Conservation (phyloP, 768 basidiomycete species). For the Leucogyrophana mollusca region DNA sequence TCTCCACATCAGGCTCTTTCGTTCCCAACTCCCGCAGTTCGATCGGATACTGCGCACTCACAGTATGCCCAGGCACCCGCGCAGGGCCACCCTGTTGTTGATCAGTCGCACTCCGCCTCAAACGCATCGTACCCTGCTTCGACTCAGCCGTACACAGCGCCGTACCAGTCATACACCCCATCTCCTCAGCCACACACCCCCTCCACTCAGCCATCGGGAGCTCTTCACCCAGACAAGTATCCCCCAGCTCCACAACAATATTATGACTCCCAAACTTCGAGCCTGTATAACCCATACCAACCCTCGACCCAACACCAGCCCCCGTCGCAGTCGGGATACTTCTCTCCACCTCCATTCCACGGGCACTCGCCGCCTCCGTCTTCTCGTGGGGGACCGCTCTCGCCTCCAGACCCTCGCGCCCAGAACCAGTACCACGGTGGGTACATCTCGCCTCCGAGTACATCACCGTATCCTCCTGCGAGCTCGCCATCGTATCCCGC, state of each 20-base stretch:
- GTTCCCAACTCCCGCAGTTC: no score
- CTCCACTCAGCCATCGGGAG: background rate
- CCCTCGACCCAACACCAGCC: conserved; percentile 10
- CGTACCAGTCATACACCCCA: conserved; percentile 2
- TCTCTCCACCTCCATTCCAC: background rate
- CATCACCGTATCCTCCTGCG: conserved; percentile 12
- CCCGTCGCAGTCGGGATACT: background rate
- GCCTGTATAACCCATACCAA: background rate
- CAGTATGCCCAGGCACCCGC: conserved; percentile 9
- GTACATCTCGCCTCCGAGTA: conserved; percentile 17
- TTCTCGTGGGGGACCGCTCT: conserved; percentile 20
- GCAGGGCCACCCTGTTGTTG: conserved; percentile 1
- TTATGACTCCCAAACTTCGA: background rate
- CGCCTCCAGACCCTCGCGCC: conserved; percentile 25
- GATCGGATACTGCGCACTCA: conserved; percentile 1
- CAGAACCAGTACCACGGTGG: no score
- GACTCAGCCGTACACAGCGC: conserved; percentile 5
- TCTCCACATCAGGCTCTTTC: no score
- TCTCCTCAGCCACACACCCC: conserved; percentile 3
- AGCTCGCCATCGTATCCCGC: conserved; percentile 4
- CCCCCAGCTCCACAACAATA: conserved; percentile 2
- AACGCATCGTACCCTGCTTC: conserved; percentile 9
- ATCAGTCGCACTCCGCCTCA: conserved; percentile 2
- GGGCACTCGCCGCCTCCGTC: conserved; percentile 7
- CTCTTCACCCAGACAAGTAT: background rate